phyloP scores from a whole-genome alignment of 2,329 filamentous ascomycete genomes.

The Ascochyta koolunga region DNA sequence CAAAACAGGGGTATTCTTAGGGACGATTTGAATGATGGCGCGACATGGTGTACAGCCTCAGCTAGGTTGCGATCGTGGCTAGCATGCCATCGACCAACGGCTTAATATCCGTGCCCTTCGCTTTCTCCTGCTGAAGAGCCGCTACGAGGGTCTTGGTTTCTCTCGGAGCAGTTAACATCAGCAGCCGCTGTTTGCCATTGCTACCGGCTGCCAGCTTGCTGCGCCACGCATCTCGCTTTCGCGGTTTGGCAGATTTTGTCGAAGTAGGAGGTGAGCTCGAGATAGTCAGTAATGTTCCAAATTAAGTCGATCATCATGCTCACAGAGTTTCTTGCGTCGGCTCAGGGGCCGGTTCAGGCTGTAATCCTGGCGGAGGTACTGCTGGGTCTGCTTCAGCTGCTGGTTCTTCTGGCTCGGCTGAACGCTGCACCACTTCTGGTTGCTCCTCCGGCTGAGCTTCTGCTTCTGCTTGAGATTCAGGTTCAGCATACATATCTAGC shows the following conservation, averaged over 20 bases:
- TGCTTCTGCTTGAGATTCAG: background rate
- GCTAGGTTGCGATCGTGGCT: constrained; percentile 8
- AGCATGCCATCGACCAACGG: constrained; percentile 21
- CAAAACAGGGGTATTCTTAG: background rate
- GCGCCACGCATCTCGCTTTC: constrained; percentile 23
- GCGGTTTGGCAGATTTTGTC: constrained; percentile 6
- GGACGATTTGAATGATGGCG: background rate
- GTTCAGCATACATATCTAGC: background rate
- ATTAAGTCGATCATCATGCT: background rate
- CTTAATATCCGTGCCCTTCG: constrained; percentile 31
- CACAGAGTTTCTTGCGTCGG: constrained; percentile 1
- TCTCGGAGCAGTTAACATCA: constrained; percentile 14
- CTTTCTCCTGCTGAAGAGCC: constrained; percentile 30
- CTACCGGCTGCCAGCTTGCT: constrained; percentile 13
- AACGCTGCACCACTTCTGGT: constrained; percentile 3
- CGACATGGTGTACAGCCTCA: background rate
- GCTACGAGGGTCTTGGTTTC: constrained; percentile 24
- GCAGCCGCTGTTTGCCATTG: constrained; percentile 11
- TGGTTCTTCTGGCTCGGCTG: constrained; percentile 2
- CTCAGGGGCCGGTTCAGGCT: constrained; percentile 8
- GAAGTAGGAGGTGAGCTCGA: constrained; percentile 5
- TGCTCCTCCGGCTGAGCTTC: constrained; percentile 5
- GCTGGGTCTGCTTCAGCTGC: constrained; percentile 8
- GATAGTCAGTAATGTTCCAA: background rate
- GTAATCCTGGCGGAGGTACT: background rate